Conservation (phyloP, 2,329 filamentous ascomycete genomes). For the Emergomyces africanus region DNA sequence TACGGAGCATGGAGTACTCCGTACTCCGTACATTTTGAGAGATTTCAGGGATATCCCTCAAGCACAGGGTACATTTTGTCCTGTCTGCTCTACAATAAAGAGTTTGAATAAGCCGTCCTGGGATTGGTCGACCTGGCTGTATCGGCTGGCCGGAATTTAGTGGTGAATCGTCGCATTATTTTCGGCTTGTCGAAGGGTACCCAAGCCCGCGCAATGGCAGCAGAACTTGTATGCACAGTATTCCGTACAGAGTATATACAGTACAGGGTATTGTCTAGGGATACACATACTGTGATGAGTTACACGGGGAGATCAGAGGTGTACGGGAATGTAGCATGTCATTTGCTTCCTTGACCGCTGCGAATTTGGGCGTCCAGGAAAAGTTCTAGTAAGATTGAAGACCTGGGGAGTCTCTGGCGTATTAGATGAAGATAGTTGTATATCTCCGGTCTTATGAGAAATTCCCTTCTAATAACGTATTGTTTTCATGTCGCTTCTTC, state of each 20-base stretch:
- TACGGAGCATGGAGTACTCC: no score
- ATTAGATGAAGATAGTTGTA: no score
- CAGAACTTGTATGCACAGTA: background rate
- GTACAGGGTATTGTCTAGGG: background rate
- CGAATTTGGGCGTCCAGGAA: background rate
- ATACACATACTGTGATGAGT: background rate
- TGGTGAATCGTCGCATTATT: background rate
- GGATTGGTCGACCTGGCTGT: background rate
- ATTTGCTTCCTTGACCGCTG: background rate
- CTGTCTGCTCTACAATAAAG: background rate
- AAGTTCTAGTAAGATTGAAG: background rate
- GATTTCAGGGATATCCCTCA: background rate
- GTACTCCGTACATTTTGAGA: no score
- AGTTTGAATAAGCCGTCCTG: background rate
- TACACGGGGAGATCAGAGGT: background rate
- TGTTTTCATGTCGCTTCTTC: background rate
- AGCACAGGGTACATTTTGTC: background rate
- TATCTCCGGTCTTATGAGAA: background rate
- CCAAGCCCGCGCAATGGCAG: background rate
- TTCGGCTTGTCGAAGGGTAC: background rate
- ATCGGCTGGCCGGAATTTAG: background rate
- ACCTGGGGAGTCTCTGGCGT: no score
- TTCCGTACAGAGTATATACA: no score
- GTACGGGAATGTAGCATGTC: background rate
- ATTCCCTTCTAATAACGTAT: background rate